Conservation (phyloP, 176 grass and related monocot species). For the Lolium perenne region DNA sequence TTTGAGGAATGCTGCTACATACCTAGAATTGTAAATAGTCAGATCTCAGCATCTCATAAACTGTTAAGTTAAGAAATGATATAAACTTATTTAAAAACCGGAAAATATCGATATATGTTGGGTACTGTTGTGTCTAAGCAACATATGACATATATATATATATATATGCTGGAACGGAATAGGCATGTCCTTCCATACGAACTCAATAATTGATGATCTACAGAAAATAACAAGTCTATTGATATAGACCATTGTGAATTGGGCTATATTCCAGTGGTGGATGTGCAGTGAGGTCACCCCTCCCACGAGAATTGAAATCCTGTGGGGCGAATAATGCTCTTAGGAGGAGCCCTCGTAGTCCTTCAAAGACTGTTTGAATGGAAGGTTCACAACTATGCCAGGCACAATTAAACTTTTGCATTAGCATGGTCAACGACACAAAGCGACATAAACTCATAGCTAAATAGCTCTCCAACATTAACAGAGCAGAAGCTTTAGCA, state of each 20-base stretch:
- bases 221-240: neutral
- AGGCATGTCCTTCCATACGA: constrained; percentile 12
- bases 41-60: constrained; percentile 18
- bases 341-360: neutral
- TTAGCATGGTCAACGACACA: constrained; percentile 1
- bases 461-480: neutral
- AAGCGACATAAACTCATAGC: constrained; percentile 1
- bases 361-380: neutral
- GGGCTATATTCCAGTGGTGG: neutral
- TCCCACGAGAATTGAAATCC: neutral
- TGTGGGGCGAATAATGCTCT: neutral
- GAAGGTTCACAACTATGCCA: neutral
- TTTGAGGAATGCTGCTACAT: neutral
- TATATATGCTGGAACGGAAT: neutral
- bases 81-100: neutral
- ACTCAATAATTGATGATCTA: neutral
- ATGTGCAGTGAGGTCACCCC: constrained; percentile 11
- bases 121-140: neutral
- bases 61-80: neutral
- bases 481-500: neutral
- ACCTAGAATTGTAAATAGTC: neutral
- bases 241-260: neutral
- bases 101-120: neutral
- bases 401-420: neutral
- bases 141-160: neutral